Evolutionary conservation across 2,329 filamentous ascomycete species (phyloP).

Genomic region (Epichloe sp.): DNA sequence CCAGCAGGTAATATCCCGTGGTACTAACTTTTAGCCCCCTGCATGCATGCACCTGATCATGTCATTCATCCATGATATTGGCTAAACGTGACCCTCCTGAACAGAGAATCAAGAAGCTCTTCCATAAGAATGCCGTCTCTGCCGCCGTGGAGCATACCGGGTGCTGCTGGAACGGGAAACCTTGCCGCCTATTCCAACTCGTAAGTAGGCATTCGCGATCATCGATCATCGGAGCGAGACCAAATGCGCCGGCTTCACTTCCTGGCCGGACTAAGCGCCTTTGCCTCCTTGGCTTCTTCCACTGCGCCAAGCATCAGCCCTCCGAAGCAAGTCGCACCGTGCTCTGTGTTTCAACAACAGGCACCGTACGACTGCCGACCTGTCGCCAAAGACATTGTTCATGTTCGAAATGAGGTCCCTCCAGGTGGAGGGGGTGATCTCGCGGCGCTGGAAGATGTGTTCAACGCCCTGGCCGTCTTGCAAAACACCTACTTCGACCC

Average conservation of each 20-base stretch:
- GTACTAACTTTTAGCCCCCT: too few relatives aligned
- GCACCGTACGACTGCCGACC: neutral
- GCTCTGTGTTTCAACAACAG: constrained; percentile 1
- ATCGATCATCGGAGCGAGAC: neutral
- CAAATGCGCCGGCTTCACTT: neutral
- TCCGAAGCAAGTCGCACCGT: neutral
- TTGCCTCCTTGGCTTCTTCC: neutral
- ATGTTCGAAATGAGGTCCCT: neutral
- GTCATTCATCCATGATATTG: too few relatives aligned
- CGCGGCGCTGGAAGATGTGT: constrained; percentile 32
- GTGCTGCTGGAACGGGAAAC: too few relatives aligned
- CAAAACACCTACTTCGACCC: constrained; percentile 66
- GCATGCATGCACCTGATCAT: too few relatives aligned
- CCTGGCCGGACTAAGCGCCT: neutral
- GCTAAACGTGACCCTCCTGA: too few relatives aligned
- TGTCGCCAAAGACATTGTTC: neutral
- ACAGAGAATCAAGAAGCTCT: too few relatives aligned
- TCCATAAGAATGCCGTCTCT: too few relatives aligned
- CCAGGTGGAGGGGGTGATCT: neutral
- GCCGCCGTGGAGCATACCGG: too few relatives aligned
- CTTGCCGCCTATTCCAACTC: too few relatives aligned
- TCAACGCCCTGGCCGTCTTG: constrained; percentile 58
- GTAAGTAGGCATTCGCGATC: too few relatives aligned
- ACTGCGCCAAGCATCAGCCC: neutral
- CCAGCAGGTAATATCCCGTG: too few relatives aligned